These are phyloP conservation scores for Saccharomyces hybrid DNA, from an alignment of 1,139 yeast genomes.

Conservation along the genomic window DNA sequence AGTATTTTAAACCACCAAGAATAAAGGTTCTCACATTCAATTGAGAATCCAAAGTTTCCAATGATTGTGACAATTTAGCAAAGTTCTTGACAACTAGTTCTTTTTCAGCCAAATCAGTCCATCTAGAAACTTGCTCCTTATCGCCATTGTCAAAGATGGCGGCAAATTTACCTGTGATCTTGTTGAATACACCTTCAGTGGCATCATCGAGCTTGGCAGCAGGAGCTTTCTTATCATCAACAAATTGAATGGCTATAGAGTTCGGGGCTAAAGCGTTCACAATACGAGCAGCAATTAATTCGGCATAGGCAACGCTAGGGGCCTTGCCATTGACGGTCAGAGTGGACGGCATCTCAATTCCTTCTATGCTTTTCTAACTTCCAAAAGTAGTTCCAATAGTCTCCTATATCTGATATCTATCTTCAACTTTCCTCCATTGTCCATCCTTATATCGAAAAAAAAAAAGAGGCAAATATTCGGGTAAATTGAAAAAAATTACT, in stretches of 20 bases:
- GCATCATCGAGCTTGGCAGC: conserved; percentile 33
- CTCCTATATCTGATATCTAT: background rate
- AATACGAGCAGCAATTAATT: conserved; percentile 68
- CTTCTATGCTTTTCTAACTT: background rate
- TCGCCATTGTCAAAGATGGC: conserved; percentile 40
- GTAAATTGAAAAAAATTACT: background rate
- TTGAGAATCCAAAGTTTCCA: conserved; percentile 75
- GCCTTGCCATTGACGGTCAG: conserved; percentile 82
- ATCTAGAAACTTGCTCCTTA: conserved; percentile 37
- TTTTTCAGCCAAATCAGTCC: conserved; percentile 3
- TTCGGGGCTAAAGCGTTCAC: conserved; percentile 49
- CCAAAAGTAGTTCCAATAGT: background rate
- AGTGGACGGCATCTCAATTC: conserved; percentile 22
- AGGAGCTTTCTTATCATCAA: conserved; percentile 53
- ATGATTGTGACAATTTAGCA: conserved; percentile 68
- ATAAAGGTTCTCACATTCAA: conserved; percentile 79
- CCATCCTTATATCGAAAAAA: background rate
- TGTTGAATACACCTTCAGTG: conserved; percentile 38
- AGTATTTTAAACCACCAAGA: conserved; percentile 50
- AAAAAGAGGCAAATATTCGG: background rate
- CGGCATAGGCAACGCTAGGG: conserved; percentile 71
- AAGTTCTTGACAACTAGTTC: conserved; percentile 78
- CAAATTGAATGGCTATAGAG: conserved; percentile 54
- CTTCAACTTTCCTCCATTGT: background rate
- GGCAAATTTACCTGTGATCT: conserved; percentile 42